Conservation (phyloP, 139 green algal genomes). For the Chlamydomonas sp. region DNA sequence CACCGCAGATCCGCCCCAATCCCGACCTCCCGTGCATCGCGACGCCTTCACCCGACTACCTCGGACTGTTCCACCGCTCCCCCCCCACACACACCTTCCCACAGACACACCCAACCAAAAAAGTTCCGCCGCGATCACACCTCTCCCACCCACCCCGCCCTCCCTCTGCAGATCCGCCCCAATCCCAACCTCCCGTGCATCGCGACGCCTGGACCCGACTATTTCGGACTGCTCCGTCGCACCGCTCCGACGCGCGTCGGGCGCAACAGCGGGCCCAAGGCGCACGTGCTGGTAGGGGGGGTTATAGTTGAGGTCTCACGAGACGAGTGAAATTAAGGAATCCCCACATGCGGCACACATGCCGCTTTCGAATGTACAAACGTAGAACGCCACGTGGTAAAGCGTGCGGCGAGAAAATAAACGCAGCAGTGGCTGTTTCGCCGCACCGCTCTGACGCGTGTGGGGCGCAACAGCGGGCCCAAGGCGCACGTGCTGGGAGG, state of each 20-base stretch:
- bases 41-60: constrained; percentile 17
- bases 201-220: constrained; percentile 10
- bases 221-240: constrained; percentile 28
- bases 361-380: no score
- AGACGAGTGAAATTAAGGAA: no score
- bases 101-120: neutral
- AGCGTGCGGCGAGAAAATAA: no score
- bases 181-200: neutral
- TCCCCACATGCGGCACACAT: no score
- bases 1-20: no score
- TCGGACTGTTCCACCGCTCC: constrained; percentile 23
- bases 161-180: no score
- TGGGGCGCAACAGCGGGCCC: no score
- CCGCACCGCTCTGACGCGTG: no score
- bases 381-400: no score
- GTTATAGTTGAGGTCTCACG: no score
- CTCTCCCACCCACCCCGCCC: neutral
- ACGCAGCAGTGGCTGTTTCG: no score
- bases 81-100: constrained; percentile 10
- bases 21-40: neutral
- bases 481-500: no score
- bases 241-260: constrained; percentile 25
- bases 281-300: constrained; percentile 69
- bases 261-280: constrained; percentile 34
- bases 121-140: neutral